Evolutionary conservation across 192 early-diverging fungal species (phyloP), one percentile per base, ranked within the genome.

Genomic region (Rhizophagus clarus): DNA sequence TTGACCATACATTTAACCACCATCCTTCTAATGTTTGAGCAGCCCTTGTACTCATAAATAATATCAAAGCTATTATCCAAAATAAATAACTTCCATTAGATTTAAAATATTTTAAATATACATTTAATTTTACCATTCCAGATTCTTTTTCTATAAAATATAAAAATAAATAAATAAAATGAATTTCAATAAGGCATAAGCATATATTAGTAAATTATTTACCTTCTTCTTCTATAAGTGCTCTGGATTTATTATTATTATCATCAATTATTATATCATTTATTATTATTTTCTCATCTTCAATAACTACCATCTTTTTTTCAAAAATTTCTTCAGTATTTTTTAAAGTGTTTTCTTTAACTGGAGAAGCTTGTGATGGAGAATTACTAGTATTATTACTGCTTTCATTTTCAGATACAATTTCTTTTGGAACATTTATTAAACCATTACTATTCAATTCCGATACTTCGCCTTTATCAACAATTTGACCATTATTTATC

Each of bases 101-200:
- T 14, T 84, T 72, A 77, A 93, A 85, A 82, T 98, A 99, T 20
- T 88, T 86, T 32, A 90, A 79, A 89, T 96, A 99, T 14, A 99
- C 92, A 11, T 82, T 68, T 11, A 83, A 88, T 45, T 88, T 83
- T 67, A 99, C 95, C 63, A 88, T 87, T 0, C 98, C 98, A 14
- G 89, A 88, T 20, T 91, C 92, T 74, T 92, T 88, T 81, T 94
- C 94, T 84, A 72, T 49, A 47, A 51, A 51, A 24, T 72, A 15
- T 28, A 24, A 28, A 26, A 2, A 24, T 5, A 49, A 49, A 49
- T 17, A 5, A 24, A 24, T 29, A 29, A 29, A 49, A 0, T 11
- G n/a, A n/a, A 15, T 1, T 0, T 72, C 9, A 11, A n/a, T 24
- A 7, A 8, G 28, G n/a, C n/a, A n/a, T n/a, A 77, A 40, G 37